Evolutionary conservation across 1,284 basidiomycete species (phyloP), one percentile per base, ranked within the genome.

Genomic region (Ganoderma multipileum): DNA sequence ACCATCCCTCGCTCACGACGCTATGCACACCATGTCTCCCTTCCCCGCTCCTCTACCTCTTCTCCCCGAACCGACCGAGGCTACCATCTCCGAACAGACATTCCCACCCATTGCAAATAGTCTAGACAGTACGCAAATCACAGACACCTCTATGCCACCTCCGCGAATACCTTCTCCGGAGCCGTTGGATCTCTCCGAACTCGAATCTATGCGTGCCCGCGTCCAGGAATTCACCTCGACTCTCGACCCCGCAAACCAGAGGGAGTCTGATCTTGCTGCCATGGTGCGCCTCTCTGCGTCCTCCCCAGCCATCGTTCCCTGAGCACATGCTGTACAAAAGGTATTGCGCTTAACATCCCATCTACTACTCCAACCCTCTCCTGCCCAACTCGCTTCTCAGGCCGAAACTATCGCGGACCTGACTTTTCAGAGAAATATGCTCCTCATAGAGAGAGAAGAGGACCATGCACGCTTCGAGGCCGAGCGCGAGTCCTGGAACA

Each of bases 351-450:
- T 92, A 33, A 86, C 84, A 14, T 64, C 78, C 74, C 68, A 68
- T 58, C 69, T 68, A 2, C 61, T 70, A 9, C 77, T 75, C 66
- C 82, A 78, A 75, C 83, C 75, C 70, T 80, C 68, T 69, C 81
- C 75, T 5, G 76, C 83, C 3, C 91, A 92, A 73, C 79, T 92
- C 2, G 75, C 85, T 28, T 79, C 81, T 57, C 91, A 93, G 73
- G 91, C 91, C 8, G 83, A 86, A 28, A 83, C 84, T 14, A 92
- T 93, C 72, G 81, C 85, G 5, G 78, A 81, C 1, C 78, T 93
- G 18, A 84, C 81, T 1, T 74, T 79, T 20, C 90, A 93, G 71
- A 83, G 89, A n/a, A 86, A 91, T 72, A 84, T 86, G 66, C 73
- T 92, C 14, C 69, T 87, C 1, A 78, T 78, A 23, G 84, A 87